phyloP scores from a whole-genome alignment of 2,329 filamentous ascomycete genomes.

The Capronia coronata region DNA sequence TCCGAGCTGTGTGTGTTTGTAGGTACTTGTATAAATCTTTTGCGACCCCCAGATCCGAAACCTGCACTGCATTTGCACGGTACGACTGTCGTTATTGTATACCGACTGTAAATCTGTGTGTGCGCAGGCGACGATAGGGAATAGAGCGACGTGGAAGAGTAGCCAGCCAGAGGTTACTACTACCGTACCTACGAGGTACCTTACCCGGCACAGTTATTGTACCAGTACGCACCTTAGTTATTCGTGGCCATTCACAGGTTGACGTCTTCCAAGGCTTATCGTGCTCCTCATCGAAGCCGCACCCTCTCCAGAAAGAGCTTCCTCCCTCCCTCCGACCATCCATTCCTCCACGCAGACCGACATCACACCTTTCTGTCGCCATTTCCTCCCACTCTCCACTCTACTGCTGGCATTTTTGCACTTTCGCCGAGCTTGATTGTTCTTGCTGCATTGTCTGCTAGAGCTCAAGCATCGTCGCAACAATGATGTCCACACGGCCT shows the following conservation, averaged over 20 bases:
- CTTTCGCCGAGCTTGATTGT: conserved; percentile 33
- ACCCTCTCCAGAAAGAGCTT: conserved; percentile 5
- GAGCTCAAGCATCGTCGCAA: conserved; percentile 35
- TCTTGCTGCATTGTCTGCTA: conserved; percentile 29
- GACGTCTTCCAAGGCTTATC: conserved; percentile 25
- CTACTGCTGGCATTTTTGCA: conserved; percentile 32
- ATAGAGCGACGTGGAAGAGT: too few relatives aligned
- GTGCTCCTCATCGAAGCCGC: conserved; percentile 13
- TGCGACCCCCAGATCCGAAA: not conserved
- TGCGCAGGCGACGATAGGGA: too few relatives aligned
- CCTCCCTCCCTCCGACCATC: conserved; percentile 16
- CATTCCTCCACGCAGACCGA: conserved; percentile 16
- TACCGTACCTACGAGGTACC: too few relatives aligned
- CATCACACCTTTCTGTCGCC: conserved; percentile 36
- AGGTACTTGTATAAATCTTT: not conserved
- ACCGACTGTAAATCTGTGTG: too few relatives aligned
- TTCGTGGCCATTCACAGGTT: conserved; percentile 6
- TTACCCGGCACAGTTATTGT: too few relatives aligned
- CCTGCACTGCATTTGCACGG: not conserved
- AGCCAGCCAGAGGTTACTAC: conserved; percentile 3
- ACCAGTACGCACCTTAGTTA: not conserved
- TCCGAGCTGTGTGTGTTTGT: not conserved
- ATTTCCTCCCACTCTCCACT: conserved; percentile 34
- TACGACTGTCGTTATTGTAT: not conserved
- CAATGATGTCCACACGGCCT: conserved; percentile 43